Evolutionary conservation across 2,329 filamentous ascomycete species (phyloP).

Genomic region (Zasmidium cellare): DNA sequence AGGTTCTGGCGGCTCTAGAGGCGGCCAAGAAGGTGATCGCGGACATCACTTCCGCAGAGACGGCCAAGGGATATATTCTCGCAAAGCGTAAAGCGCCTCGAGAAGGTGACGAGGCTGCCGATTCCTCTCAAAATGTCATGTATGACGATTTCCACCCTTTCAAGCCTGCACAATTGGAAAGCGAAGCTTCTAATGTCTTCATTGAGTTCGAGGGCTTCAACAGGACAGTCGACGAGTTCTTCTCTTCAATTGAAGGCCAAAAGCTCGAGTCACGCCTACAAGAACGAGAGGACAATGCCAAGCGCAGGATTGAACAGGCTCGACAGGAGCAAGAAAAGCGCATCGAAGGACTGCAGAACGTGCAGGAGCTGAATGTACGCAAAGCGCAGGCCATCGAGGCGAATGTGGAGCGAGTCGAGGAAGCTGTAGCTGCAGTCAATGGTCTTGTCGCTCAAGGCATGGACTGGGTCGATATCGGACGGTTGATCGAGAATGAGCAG

Average conservation of each 20-base stretch:
- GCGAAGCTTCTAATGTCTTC: constrained; percentile 65
- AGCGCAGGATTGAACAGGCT: constrained; percentile 81
- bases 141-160: constrained; percentile 98
- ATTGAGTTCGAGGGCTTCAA: constrained; percentile 84
- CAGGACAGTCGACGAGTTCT: constrained; percentile 92
- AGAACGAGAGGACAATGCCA: constrained; percentile 79
- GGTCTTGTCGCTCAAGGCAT: constrained; percentile 89
- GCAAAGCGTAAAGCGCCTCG: constrained; percentile 55
- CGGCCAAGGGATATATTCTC: constrained; percentile 82
- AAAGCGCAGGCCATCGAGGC: constrained; percentile 90
- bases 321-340: constrained; percentile 80
- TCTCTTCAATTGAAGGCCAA: constrained; percentile 92
- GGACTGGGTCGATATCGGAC: constrained; percentile 94
- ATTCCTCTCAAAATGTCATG: constrained; percentile 53
- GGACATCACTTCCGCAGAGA: constrained; percentile 65
- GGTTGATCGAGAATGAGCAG: constrained; percentile 85
- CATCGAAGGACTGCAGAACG: constrained; percentile 77
- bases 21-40: constrained; percentile 70
- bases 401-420: constrained; percentile 86
- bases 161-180: constrained; percentile 74
- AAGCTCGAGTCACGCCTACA: constrained; percentile 80
- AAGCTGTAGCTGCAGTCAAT: constrained; percentile 90
- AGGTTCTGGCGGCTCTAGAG: constrained; percentile 66
- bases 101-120: constrained; percentile 31
- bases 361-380: constrained; percentile 77